These are phyloP conservation scores for Calamus simplicifolius DNA, from an alignment of 176 grass and related monocot species.

Conservation along the genomic window DNA sequence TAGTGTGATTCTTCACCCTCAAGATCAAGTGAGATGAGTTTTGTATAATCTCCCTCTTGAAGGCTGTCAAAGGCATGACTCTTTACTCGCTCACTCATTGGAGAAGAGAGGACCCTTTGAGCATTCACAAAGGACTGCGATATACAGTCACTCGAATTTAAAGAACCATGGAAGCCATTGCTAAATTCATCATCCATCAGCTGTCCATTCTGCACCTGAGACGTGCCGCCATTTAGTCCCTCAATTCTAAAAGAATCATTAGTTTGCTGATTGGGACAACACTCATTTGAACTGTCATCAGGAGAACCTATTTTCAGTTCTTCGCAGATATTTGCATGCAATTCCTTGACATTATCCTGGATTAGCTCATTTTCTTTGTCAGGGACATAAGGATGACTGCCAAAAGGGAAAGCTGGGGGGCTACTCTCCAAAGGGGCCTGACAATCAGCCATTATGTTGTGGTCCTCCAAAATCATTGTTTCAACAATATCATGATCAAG, in stretches of 20 bases:
- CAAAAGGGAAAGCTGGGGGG: too few species aligned
- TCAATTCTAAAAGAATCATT: constrained; percentile 11
- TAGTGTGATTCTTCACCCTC: constrained; percentile 24
- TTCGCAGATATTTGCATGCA: constrained; percentile 27
- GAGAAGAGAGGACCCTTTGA: constrained; percentile 1
- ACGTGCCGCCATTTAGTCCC: neutral
- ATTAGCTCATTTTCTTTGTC: constrained; percentile 2
- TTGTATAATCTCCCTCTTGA: neutral
- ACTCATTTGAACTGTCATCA: constrained; percentile 35
- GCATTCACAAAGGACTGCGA: neutral
- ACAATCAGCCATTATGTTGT: too few species aligned
- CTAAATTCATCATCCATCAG: constrained; percentile 34
- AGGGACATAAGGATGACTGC: too few species aligned
- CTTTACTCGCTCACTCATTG: neutral
- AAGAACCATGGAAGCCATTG: constrained; percentile 20
- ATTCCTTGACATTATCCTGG: constrained; percentile 1
- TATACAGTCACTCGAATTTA: constrained; percentile 6
- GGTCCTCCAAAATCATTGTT: too few species aligned
- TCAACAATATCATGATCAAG: constrained; percentile 4
- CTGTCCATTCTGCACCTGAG: neutral
- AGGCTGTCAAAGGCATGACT: neutral
- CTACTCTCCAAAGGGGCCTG: too few species aligned
- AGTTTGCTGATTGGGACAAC: neutral
- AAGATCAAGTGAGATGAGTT: constrained; percentile 26
- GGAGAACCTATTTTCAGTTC: constrained; percentile 31